These are phyloP conservation scores for Candida railenensis DNA, from an alignment of 805 yeast genomes.

Conservation along the genomic window DNA sequence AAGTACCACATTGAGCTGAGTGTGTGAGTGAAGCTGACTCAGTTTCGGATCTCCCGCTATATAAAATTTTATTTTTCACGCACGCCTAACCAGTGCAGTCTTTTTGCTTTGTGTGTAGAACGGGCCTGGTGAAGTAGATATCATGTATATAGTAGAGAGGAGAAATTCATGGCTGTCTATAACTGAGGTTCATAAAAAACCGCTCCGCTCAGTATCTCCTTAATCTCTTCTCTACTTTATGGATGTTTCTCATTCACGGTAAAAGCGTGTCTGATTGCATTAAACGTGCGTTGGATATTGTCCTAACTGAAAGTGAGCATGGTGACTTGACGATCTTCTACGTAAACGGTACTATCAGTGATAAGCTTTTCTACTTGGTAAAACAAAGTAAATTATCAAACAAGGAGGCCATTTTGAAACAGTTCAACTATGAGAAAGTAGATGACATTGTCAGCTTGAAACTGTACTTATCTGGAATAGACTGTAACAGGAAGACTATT, in stretches of 20 bases:
- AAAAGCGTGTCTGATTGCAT: neutral
- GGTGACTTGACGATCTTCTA: neutral
- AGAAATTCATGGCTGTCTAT: too few relatives aligned
- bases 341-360: constrained; percentile 1
- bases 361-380: neutral
- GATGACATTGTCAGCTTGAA: neutral
- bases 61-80: too few relatives aligned
- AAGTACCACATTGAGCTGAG: too few relatives aligned
- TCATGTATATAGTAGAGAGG: too few relatives aligned
- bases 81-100: too few relatives aligned
- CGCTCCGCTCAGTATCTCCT: too few relatives aligned
- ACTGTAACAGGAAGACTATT: neutral
- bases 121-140: too few relatives aligned
- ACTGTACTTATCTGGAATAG: neutral
- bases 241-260: constrained; percentile 1
- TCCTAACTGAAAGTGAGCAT: neutral
- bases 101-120: too few relatives aligned
- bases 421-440: constrained; percentile 2
- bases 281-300: neutral
- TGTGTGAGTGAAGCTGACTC: too few relatives aligned
- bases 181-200: too few relatives aligned
- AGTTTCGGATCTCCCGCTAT: too few relatives aligned
- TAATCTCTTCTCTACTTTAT: neutral
- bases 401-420: neutral
- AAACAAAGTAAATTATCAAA: neutral